A percentile compares a stretch with the other conserved stretches of the same genome.
phyloP scores from a whole-genome alignment of 2,329 filamentous ascomycete genomes.

The Grosmannia penicillata region DNA sequence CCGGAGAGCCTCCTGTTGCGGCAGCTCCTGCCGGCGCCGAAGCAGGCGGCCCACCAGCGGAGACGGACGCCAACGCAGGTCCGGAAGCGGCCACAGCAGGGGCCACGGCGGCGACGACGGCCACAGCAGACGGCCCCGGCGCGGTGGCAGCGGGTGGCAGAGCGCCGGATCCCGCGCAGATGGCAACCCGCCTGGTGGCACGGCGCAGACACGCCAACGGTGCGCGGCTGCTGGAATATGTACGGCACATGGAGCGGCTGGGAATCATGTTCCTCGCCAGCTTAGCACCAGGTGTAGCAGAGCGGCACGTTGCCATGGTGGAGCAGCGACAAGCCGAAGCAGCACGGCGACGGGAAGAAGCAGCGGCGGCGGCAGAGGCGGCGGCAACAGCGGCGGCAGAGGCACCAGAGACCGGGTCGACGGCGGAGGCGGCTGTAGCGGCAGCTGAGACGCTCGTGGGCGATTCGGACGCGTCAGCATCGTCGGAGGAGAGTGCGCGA shows the following conservation, averaged over 20 bases:
- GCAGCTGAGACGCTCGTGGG: conserved; percentile 11
- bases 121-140: neutral
- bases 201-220: conserved; percentile 28
- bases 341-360: conserved; percentile 18
- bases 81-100: neutral
- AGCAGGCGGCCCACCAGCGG: conserved; percentile 10
- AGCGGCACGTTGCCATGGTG: conserved; percentile 46
- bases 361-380: conserved; percentile 25
- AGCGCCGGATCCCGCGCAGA: conserved; percentile 30
- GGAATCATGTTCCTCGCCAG: conserved; percentile 50
- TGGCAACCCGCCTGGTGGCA: conserved; percentile 39
- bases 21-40: conserved; percentile 4
- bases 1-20: too few relatives aligned
- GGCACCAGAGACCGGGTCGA: conserved; percentile 18
- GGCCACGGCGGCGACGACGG: conserved; percentile 3
- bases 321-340: conserved; percentile 21
- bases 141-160: conserved; percentile 1
- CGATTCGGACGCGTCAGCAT: conserved; percentile 7
- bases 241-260: conserved; percentile 42
- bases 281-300: conserved; percentile 49
- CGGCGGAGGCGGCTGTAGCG: conserved; percentile 17
- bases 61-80: neutral
- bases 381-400: conserved; percentile 24
- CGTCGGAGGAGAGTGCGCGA: neutral
- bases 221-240: conserved; percentile 33